Conservation (phyloP, 805 yeast genomes). For the Kluyveromyces siamensis region DNA sequence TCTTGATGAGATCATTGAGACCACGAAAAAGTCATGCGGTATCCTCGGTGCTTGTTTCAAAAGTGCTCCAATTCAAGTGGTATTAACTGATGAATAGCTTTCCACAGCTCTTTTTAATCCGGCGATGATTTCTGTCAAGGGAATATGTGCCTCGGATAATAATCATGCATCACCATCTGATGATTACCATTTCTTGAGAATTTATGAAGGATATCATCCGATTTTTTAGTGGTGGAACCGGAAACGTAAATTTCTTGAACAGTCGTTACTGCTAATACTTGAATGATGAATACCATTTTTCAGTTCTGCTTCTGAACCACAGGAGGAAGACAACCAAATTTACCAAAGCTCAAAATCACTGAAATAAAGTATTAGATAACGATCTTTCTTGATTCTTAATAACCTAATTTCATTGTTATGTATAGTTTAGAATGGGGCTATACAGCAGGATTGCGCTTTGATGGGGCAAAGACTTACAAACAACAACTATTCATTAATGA, state of each 20-base stretch:
- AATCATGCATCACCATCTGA: slow-evolving; percentile 99
- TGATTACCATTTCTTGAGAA: slow-evolving; percentile 2
- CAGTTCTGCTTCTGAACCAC: slow-evolving; percentile 98
- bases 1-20: slow-evolving; percentile 15
- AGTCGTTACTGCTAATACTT: slow-evolving; percentile 14
- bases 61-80: slow-evolving; percentile 6
- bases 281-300: slow-evolving; percentile 32
- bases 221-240: slow-evolving; percentile 42
- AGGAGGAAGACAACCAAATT: slow-evolving; percentile 61
- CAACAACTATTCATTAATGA: no score
- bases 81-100: slow-evolving; percentile 30
- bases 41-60: background rate
- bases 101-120: slow-evolving; percentile 30
- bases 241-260: slow-evolving; percentile 21
- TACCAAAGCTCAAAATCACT: slow-evolving; percentile 46
- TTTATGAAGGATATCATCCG: background rate
- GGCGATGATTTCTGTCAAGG: slow-evolving; percentile 29
- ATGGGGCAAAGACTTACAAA: no score
- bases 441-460: no score
- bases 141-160: slow-evolving; percentile 69
- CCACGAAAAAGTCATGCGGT: slow-evolving; percentile 17
- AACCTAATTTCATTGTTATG: no score
- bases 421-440: no score
- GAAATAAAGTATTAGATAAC: background rate
- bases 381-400: background rate